phyloP scores from a whole-genome alignment of 352 stramenopile genomes.

The Phytopythium sindhum region DNA sequence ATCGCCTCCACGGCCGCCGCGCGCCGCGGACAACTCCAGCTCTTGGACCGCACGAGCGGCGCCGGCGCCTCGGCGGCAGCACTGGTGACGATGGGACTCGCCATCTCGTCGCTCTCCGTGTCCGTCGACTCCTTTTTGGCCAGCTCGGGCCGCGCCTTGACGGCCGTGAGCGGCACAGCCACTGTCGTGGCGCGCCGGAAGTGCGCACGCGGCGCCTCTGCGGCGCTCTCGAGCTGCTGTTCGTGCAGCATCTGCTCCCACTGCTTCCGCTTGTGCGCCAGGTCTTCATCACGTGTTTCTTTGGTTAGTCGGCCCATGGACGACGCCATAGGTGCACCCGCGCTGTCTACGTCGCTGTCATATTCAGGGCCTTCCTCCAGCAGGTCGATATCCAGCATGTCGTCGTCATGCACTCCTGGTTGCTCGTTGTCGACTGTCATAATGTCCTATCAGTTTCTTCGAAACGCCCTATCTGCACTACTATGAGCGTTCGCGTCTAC shows the following conservation, averaged over 20 bases:
- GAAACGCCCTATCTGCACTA: not conserved
- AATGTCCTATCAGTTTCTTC: not conserved
- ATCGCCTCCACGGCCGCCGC: constrained; percentile 57
- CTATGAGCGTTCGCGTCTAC: not conserved
- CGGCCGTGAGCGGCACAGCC: constrained; percentile 22
- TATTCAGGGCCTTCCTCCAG: constrained; percentile 16
- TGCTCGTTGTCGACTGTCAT: too few relatives aligned
- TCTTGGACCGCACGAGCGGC: constrained; percentile 34
- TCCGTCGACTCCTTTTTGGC: constrained; percentile 11
- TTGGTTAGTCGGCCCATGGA: constrained; percentile 2
- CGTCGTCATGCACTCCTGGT: not conserved
- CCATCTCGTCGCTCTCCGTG: constrained; percentile 20
- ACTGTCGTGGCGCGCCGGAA: constrained; percentile 58
- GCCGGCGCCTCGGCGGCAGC: too few relatives aligned
- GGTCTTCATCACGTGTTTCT: not conserved
- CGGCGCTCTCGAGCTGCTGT: not conserved
- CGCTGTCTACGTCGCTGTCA: constrained; percentile 12
- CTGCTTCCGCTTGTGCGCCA: constrained; percentile 5
- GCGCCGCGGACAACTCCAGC: constrained; percentile 46
- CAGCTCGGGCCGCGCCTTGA: constrained; percentile 11
- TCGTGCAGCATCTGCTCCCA: constrained; percentile 2
- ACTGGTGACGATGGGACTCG: constrained; percentile 4
- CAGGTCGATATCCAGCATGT: not conserved
- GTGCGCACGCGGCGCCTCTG: constrained; percentile 12
- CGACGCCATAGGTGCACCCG: not conserved